Evolutionary conservation across 75 land plant genomes (phyloP).

Genomic region (Picea sitchensis): DNA sequence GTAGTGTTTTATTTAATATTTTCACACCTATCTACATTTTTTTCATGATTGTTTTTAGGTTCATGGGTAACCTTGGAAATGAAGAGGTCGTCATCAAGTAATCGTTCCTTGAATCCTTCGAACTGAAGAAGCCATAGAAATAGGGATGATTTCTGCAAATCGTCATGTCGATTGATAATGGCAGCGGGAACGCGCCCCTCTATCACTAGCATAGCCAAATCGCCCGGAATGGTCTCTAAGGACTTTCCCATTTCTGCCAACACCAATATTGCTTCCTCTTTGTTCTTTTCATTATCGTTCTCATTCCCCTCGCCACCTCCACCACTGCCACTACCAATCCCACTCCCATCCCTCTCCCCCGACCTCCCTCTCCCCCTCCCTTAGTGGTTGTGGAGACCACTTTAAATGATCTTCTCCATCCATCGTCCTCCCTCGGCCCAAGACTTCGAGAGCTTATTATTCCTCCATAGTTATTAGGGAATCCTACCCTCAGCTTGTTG

Average conservation of each 20-base stretch:
- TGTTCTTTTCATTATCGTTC: conserved; percentile 29
- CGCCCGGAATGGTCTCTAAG: conserved; percentile 34
- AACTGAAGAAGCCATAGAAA: conserved; percentile 39
- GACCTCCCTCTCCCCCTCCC: conserved; percentile 26
- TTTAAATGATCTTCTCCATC: not conserved
- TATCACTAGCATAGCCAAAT: conserved; percentile 34
- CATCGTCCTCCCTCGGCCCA: not conserved
- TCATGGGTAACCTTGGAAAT: conserved; percentile 33
- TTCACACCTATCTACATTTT: no score
- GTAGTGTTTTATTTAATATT: no score
- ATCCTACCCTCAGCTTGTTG: not conserved
- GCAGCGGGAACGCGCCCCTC: conserved; percentile 39
- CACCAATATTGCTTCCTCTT: conserved; percentile 27
- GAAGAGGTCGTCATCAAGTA: conserved; percentile 48
- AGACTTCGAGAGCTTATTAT: not conserved
- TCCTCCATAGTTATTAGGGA: not conserved
- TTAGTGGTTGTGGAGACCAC: conserved; percentile 13
- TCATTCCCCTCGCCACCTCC: conserved; percentile 21
- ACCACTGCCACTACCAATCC: conserved; percentile 27
- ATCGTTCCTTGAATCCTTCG: conserved; percentile 43
- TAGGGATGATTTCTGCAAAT: conserved; percentile 33
- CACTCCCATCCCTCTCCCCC: conserved; percentile 21
- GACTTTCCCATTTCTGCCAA: conserved; percentile 34
- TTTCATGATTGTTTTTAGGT: no score
- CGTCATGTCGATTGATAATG: conserved; percentile 25